Percentiles rank a stretch among this genome's conserved stretches.
phyloP scores from a whole-genome alignment of 2,329 filamentous ascomycete species.

The Nakataea oryzae region DNA sequence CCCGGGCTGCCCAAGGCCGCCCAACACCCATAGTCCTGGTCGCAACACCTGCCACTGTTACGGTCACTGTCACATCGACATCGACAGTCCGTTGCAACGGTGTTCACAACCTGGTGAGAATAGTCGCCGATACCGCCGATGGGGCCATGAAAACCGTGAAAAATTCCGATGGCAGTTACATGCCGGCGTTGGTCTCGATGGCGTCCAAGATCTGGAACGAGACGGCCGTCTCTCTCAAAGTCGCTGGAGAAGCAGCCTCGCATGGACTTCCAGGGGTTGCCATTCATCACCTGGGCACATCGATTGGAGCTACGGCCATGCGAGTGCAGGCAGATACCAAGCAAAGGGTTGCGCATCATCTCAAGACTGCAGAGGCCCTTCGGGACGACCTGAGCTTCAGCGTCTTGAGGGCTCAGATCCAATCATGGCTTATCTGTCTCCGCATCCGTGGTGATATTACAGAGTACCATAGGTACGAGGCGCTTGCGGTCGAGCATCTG shows the following conservation, averaged over 20 bases:
- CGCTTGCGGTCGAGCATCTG: conserved; percentile 18
- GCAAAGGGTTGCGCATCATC: not conserved
- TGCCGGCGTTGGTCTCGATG: not conserved
- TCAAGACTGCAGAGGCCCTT: conserved; percentile 18
- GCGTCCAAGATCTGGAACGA: not conserved
- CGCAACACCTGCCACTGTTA: conserved; percentile 1
- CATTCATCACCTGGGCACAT: not conserved
- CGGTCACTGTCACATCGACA: conserved; percentile 2
- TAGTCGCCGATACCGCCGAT: not conserved
- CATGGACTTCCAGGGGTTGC: not conserved
- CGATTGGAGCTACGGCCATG: not conserved
- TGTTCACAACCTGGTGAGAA: not conserved
- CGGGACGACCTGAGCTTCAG: conserved; percentile 31
- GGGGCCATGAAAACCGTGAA: not conserved
- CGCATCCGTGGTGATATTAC: conserved; percentile 36
- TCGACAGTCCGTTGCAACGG: not conserved
- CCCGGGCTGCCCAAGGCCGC: not conserved
- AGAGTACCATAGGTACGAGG: conserved; percentile 37
- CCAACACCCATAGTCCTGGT: not conserved
- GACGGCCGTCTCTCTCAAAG: not conserved
- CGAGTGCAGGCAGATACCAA: not conserved
- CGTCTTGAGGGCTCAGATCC: conserved; percentile 37
- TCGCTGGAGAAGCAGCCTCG: not conserved
- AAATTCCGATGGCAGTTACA: not conserved
- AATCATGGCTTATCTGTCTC: conserved; percentile 47